phyloP scores from a whole-genome alignment of 768 basidiomycete species.

The Trichaptum fuscoviolaceum region DNA sequence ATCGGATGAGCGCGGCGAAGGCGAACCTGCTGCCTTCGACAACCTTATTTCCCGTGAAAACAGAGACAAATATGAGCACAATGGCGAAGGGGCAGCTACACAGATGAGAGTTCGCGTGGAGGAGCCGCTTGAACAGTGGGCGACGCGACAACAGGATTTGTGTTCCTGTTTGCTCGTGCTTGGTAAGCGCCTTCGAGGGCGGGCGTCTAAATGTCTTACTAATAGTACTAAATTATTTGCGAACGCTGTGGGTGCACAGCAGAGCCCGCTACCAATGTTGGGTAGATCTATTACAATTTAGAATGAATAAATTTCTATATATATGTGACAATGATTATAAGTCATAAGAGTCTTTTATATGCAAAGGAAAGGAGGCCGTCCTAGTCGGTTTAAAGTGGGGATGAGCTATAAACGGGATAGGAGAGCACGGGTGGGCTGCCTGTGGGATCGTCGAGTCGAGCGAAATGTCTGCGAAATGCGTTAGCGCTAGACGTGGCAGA shows the following conservation, averaged over 20 bases:
- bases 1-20: neutral
- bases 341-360: too few relatives aligned
- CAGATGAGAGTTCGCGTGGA: neutral
- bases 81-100: neutral
- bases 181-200: neutral
- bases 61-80: neutral
- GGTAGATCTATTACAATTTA: too few relatives aligned
- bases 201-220: neutral
- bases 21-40: neutral
- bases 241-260: too few relatives aligned
- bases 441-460: constrained; percentile 52
- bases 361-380: too few relatives aligned
- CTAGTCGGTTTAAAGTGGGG: too few relatives aligned
- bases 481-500: constrained; percentile 6
- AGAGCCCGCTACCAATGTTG: too few relatives aligned
- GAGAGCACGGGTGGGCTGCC: constrained; percentile 54
- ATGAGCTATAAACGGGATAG: constrained; percentile 61
- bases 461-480: constrained; percentile 37
- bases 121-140: neutral
- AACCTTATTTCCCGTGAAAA: neutral
- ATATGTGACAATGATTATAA: too few relatives aligned
- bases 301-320: too few relatives aligned
- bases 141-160: neutral
- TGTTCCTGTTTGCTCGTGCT: neutral
- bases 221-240: neutral